Evolutionary conservation across 1,284 basidiomycete species (phyloP).

Genomic region (Ustilago shanxiensis): DNA sequence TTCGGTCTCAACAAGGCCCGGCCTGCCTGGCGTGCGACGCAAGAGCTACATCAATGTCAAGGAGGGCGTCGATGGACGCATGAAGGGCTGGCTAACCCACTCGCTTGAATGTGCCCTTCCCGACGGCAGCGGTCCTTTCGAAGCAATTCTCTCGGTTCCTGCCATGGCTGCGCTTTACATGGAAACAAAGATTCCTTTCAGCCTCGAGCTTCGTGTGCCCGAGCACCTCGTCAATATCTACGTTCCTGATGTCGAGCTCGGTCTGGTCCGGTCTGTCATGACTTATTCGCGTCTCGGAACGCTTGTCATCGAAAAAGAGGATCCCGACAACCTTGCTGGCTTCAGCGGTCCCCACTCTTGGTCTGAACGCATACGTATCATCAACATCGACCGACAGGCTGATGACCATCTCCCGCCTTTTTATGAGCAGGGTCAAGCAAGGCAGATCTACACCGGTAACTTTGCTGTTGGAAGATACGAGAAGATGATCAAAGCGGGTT

Average conservation of each 20-base stretch:
- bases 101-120: slow-evolving; percentile 39
- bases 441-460: slow-evolving; percentile 51
- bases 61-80: slow-evolving; percentile 50
- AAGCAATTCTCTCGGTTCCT: slow-evolving; percentile 51
- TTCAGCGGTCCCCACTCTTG: slow-evolving; percentile 52
- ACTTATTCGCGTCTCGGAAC: slow-evolving; percentile 55
- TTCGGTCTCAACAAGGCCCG: slow-evolving; percentile 20
- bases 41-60: slow-evolving; percentile 56
- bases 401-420: slow-evolving; percentile 49
- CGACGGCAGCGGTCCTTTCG: slow-evolving; percentile 28
- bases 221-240: slow-evolving; percentile 25
- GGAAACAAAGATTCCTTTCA: slow-evolving; percentile 56
- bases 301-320: slow-evolving; percentile 48
- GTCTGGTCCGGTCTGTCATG: slow-evolving; percentile 48
- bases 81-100: slow-evolving; percentile 55
- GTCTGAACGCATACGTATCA: slow-evolving; percentile 49
- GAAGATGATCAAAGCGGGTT: slow-evolving; percentile 48
- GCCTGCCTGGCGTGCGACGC: slow-evolving; percentile 25
- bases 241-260: slow-evolving; percentile 38
- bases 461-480: slow-evolving; percentile 51
- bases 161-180: slow-evolving; percentile 55
- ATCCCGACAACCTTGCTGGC: slow-evolving; percentile 43
- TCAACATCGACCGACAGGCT: slow-evolving; percentile 46
- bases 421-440: slow-evolving; percentile 36
- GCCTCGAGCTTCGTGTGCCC: slow-evolving; percentile 48